These are phyloP conservation scores for Fusarium tupiense DNA, from an alignment of 2,329 filamentous ascomycete species.

Conservation along the genomic window DNA sequence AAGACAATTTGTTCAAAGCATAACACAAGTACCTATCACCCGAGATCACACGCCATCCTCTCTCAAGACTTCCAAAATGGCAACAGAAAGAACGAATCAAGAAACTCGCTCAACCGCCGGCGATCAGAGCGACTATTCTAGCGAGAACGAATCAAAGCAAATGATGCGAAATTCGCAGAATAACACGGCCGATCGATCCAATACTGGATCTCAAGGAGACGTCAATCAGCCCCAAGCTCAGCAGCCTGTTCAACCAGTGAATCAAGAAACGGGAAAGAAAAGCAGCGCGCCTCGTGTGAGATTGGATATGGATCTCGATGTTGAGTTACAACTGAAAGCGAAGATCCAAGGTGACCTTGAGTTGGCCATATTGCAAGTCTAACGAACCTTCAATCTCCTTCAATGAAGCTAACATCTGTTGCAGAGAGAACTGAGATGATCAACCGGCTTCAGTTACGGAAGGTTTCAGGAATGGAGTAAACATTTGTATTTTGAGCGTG, in stretches of 20 bases:
- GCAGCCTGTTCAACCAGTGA: not conserved
- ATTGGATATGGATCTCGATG: constrained; percentile 24
- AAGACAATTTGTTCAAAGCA: too few relatives aligned
- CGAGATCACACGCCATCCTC: accelerated
- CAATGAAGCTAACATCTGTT: accelerated
- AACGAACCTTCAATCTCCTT: accelerated
- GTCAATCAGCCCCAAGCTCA: not conserved
- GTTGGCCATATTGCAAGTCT: constrained; percentile 12
- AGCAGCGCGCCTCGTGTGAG: constrained; percentile 19
- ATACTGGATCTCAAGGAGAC: not conserved
- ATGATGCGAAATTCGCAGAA: not conserved
- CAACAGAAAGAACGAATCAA: not conserved
- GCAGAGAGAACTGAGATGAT: not conserved
- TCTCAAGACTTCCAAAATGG: not conserved
- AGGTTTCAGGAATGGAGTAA: not conserved
- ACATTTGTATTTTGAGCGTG: too few relatives aligned
- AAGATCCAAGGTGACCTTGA: constrained; percentile 27
- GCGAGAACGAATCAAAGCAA: not conserved
- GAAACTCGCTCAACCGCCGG: not conserved
- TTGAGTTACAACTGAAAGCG: constrained; percentile 22
- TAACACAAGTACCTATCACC: not conserved
- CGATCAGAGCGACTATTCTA: not conserved
- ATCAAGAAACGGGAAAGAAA: constrained; percentile 1
- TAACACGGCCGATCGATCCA: not conserved
- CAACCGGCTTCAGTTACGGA: accelerated